These are phyloP conservation scores for Xylaria intraflava DNA, from an alignment of 495 filamentous ascomycete species.

Conservation along the genomic window DNA sequence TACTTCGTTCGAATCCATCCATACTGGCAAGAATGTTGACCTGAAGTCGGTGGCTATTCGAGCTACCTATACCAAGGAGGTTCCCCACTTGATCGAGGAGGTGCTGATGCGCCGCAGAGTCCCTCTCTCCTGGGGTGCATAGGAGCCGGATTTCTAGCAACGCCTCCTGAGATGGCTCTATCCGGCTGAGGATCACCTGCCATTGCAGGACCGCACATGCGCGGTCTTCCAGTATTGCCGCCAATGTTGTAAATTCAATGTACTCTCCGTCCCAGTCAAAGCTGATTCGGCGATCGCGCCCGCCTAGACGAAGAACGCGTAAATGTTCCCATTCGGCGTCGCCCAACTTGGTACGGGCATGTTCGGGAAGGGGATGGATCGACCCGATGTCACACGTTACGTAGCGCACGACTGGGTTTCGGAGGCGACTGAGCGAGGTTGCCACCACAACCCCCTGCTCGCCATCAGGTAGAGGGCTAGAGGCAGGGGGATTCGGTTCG, in stretches of 20 bases:
- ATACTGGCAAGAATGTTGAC: neutral
- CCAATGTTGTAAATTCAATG: conserved; percentile 21
- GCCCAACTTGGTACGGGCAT: neutral
- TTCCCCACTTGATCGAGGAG: neutral
- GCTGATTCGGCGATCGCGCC: conserved; percentile 31
- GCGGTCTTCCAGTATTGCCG: conserved; percentile 12
- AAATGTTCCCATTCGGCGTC: conserved; percentile 7
- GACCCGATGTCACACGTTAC: conserved; percentile 34
- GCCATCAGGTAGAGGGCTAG: conserved; percentile 15
- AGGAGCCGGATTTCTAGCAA: conserved; percentile 5
- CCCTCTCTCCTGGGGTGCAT: neutral
- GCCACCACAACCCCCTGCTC: conserved; percentile 28
- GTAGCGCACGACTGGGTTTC: conserved; percentile 37
- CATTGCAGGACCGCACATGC: conserved; percentile 26
- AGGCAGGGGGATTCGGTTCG: neutral
- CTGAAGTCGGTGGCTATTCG: conserved; percentile 2
- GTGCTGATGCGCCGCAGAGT: neutral
- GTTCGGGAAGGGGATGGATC: conserved; percentile 21
- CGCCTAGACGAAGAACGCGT: conserved; percentile 23
- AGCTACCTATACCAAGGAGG: neutral
- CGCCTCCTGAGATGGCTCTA: conserved; percentile 13
- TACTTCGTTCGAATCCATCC: conserved; percentile 14
- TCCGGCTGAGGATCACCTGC: conserved; percentile 29
- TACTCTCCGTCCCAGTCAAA: conserved; percentile 32
- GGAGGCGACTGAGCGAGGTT: conserved; percentile 31